These are phyloP conservation scores for Brettanomyces custersianus DNA, from an alignment of 805 yeast genomes.

Conservation along the genomic window DNA sequence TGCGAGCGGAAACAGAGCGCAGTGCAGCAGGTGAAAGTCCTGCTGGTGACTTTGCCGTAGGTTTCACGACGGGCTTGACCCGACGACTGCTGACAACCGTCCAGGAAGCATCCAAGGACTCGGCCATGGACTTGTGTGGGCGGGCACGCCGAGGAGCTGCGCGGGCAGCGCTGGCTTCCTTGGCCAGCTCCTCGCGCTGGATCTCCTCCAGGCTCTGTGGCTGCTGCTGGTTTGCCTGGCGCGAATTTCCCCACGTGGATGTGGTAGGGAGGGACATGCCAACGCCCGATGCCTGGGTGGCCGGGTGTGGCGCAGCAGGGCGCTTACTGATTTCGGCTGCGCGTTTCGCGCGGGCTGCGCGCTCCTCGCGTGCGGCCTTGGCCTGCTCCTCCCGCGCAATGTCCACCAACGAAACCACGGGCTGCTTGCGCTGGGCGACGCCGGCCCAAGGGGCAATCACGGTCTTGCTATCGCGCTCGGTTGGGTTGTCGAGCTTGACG, in stretches of 20 bases:
- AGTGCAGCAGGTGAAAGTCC: constrained; percentile 25
- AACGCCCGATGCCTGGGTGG: too few species aligned
- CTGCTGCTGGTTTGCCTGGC: constrained; percentile 23
- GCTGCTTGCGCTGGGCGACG: constrained; percentile 17
- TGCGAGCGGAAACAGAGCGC: constrained; percentile 27
- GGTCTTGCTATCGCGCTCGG: constrained; percentile 13
- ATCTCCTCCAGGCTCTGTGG: constrained; percentile 51
- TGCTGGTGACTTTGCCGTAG: constrained; percentile 5
- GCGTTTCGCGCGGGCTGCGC: too few species aligned
- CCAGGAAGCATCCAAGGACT: constrained; percentile 19
- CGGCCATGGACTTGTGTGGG: background rate
- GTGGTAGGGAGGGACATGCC: constrained; percentile 30
- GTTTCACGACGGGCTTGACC: constrained; percentile 12
- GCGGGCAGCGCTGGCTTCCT: constrained; percentile 16
- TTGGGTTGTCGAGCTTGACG: background rate
- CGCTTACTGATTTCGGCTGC: too few species aligned
- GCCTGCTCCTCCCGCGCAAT: constrained; percentile 48
- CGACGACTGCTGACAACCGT: constrained; percentile 32
- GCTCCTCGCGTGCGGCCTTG: constrained; percentile 10
- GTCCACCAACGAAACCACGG: constrained; percentile 48
- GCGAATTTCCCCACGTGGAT: constrained; percentile 34
- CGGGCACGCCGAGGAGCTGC: background rate
- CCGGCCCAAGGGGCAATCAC: constrained; percentile 32
- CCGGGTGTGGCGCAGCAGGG: constrained; percentile 21
- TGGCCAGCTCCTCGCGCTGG: constrained; percentile 37